phyloP scores from a whole-genome alignment of 805 yeast species.

The Candida boleticola region DNA sequence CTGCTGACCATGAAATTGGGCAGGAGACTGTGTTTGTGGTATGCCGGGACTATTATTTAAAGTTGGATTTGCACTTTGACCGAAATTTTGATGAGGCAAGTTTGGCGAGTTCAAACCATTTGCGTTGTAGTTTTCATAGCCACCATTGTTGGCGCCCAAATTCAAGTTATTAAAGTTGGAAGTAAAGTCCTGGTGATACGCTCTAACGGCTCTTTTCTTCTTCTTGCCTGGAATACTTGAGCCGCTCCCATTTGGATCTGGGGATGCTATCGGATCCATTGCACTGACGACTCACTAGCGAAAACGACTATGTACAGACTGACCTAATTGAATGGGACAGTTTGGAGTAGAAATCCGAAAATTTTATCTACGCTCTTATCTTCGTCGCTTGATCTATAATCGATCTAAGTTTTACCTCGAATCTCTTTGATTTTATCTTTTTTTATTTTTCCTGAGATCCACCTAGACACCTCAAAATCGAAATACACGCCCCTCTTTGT shows the following conservation, averaged over 20 bases:
- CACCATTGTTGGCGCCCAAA: background rate
- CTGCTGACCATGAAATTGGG: background rate
- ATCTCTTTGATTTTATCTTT: too few relatives aligned
- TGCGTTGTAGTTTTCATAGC: background rate
- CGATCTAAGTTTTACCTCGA: too few relatives aligned
- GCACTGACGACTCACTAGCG: too few relatives aligned
- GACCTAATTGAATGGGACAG: too few relatives aligned
- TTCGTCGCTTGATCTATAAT: too few relatives aligned
- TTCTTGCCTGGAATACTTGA: conserved; percentile 10
- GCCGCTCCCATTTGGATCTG: background rate
- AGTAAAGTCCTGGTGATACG: conserved; percentile 12
- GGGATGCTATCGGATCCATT: background rate
- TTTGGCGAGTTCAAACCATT: background rate
- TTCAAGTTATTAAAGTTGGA: background rate
- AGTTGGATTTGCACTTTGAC: background rate
- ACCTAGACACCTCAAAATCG: too few relatives aligned
- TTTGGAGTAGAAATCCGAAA: too few relatives aligned
- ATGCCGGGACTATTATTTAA: background rate
- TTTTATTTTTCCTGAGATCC: too few relatives aligned
- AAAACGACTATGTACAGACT: too few relatives aligned
- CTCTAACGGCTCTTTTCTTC: conserved; percentile 30
- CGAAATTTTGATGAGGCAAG: background rate
- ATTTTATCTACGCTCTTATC: too few relatives aligned
- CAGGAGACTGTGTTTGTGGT: background rate
- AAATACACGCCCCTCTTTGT: too few relatives aligned